Percentiles rank a stretch among this genome's conserved stretches.
Conservation (phyloP, 805 yeast genomes). For the Ascoidea tarda region DNA sequence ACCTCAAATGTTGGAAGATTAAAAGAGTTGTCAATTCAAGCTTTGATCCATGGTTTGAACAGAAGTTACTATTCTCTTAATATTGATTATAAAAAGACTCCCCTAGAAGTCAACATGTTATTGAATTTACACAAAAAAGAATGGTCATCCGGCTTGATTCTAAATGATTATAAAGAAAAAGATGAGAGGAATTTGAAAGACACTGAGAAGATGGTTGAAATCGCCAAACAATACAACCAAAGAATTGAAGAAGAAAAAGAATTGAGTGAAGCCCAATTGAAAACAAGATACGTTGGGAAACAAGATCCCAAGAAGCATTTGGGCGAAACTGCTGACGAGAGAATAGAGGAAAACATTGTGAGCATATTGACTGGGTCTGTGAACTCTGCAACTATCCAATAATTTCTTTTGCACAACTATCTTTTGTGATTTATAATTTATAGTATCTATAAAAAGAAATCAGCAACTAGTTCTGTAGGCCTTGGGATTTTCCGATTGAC, state of each 20-base stretch:
- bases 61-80: conserved; percentile 93
- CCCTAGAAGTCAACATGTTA: conserved; percentile 85
- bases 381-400: conserved; percentile 80
- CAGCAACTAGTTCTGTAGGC: too few relatives aligned
- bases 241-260: conserved; percentile 90
- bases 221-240: conserved; percentile 79
- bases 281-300: conserved; percentile 93
- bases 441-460: too few relatives aligned
- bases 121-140: conserved; percentile 86
- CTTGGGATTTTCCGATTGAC: too few relatives aligned
- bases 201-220: conserved; percentile 68
- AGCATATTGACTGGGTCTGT: conserved; percentile 81
- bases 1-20: conserved; percentile 92
- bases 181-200: conserved; percentile 65
- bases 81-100: conserved; percentile 87
- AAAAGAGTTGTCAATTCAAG: conserved; percentile 94
- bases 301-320: conserved; percentile 98
- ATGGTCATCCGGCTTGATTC: conserved; percentile 87
- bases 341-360: conserved; percentile 83
- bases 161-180: conserved; percentile 63
- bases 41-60: conserved; percentile 91
- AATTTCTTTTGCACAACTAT: conserved; percentile 8
- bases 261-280: conserved; percentile 73
- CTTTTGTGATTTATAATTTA: too few relatives aligned
- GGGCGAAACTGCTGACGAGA: conserved; percentile 71